phyloP scores from a whole-genome alignment of 2,329 filamentous ascomycete species.

The Thielaviopsis cerberus region DNA sequence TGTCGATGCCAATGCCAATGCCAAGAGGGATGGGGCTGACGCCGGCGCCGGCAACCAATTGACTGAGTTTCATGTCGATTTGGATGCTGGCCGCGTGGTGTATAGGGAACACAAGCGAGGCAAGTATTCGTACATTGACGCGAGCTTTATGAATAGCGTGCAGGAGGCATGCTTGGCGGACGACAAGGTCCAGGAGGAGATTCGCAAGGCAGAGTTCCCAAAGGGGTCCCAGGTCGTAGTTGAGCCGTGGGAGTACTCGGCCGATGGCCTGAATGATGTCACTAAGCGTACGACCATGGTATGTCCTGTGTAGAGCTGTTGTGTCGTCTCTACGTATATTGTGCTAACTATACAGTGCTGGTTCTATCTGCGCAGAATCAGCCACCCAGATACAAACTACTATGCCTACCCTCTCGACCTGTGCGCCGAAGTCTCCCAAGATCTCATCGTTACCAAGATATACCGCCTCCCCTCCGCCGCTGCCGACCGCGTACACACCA shows the following conservation, averaged over 20 bases:
- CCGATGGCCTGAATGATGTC: slow-evolving; percentile 35
- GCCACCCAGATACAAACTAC: slow-evolving; percentile 32
- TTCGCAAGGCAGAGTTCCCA: slow-evolving; percentile 25
- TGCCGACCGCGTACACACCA: slow-evolving; percentile 21
- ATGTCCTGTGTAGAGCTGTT: too few relatives aligned
- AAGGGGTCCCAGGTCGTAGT: slow-evolving; percentile 25
- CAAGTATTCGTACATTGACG: slow-evolving; percentile 29
- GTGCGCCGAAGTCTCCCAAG: slow-evolving; percentile 30
- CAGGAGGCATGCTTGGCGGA: slow-evolving; percentile 29
- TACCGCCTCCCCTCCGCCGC: slow-evolving; percentile 27
- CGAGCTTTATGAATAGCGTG: slow-evolving; percentile 28
- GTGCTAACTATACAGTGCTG: slow-evolving; percentile 17
- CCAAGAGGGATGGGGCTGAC: too few relatives aligned
- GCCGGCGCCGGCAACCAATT: slow-evolving; percentile 13
- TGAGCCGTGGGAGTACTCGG: slow-evolving; percentile 38
- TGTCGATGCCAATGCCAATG: too few relatives aligned
- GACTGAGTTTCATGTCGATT: slow-evolving; percentile 21
- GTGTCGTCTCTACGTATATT: too few relatives aligned
- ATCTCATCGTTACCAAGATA: slow-evolving; percentile 30
- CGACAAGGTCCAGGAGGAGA: slow-evolving; percentile 23
- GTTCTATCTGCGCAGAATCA: slow-evolving; percentile 21
- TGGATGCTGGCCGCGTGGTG: slow-evolving; percentile 15
- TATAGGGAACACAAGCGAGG: slow-evolving; percentile 20
- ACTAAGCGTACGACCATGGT: slow-evolving; percentile 30
- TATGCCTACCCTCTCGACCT: slow-evolving; percentile 39